Conservation (phyloP, 768 basidiomycete species). For the Russula dissimulans region DNA sequence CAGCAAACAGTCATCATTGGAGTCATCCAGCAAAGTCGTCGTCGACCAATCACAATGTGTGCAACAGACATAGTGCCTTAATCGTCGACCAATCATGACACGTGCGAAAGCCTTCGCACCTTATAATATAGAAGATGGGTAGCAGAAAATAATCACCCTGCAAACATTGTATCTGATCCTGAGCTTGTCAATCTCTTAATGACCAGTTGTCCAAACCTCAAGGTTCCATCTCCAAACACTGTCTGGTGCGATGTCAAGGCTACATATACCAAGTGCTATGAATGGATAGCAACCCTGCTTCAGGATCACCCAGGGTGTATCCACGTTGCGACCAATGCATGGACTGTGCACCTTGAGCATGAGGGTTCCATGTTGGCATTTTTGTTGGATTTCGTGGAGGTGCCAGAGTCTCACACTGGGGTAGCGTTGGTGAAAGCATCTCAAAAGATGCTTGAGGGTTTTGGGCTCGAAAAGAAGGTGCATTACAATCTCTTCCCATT, state of each 20-base stretch:
- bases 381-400: constrained; percentile 32
- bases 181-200: not conserved
- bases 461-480: constrained; percentile 26
- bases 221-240: not conserved
- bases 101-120: too few relatives aligned
- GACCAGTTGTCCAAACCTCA: not conserved
- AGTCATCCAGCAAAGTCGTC: too few relatives aligned
- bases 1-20: too few relatives aligned
- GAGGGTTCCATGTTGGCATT: constrained; percentile 24
- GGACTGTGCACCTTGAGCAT: constrained; percentile 29
- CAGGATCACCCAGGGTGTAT: not conserved
- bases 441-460: constrained; percentile 22
- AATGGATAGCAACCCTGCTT: constrained; percentile 14
- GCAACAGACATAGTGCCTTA: too few relatives aligned
- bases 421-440: constrained; percentile 23
- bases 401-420: constrained; percentile 27
- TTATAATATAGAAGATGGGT: too few relatives aligned
- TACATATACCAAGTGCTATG: constrained; percentile 24
- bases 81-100: too few relatives aligned
- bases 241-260: constrained; percentile 20
- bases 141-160: not conserved
- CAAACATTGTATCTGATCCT: not conserved
- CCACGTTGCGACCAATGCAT: constrained; percentile 28
- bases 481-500: not conserved
- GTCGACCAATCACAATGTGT: too few relatives aligned